Percentiles rank a stretch among this genome's conserved stretches.
phyloP scores from a whole-genome alignment of 495 filamentous ascomycete genomes.

The Aspergillus hancockii region DNA sequence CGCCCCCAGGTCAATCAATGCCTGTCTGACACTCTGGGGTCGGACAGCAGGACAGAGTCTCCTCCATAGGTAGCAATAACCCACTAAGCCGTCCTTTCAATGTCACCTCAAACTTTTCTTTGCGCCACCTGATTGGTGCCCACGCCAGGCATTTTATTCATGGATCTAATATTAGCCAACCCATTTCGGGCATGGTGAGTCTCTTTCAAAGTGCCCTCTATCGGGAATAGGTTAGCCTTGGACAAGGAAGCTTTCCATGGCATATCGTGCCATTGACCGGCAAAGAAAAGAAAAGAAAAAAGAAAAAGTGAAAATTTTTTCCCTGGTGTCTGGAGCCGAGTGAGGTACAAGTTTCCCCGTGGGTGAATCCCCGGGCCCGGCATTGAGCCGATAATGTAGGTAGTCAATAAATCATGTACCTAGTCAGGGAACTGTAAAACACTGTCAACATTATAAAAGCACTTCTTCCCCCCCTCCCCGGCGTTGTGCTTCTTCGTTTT shows the following conservation, averaged over 20 bases:
- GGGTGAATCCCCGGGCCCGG: slow-evolving; percentile 20
- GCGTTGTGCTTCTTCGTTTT: slow-evolving; percentile 1
- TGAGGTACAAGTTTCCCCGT: slow-evolving; percentile 17
- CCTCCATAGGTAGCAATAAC: neutral
- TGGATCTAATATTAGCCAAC: neutral
- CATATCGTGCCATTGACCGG: slow-evolving; percentile 1
- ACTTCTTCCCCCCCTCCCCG: slow-evolving; percentile 6
- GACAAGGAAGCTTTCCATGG: neutral
- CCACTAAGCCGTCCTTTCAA: neutral
- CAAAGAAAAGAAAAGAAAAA: slow-evolving; percentile 12
- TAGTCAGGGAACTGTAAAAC: neutral
- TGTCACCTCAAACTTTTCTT: neutral
- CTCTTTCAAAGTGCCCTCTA: neutral
- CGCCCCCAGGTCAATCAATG: neutral
- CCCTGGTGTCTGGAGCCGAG: slow-evolving; percentile 13
- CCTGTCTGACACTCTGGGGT: neutral
- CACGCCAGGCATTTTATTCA: neutral
- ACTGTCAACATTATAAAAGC: slow-evolving; percentile 18
- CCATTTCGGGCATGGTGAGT: neutral
- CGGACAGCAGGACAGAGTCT: neutral
- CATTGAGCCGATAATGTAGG: slow-evolving; percentile 16
- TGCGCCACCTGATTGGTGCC: neutral
- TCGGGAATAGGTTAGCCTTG: neutral
- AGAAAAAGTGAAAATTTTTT: neutral
- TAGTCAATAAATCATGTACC: no score